phyloP scores from a whole-genome alignment of 2,329 filamentous ascomycete species.

The Aureobasidium musti region DNA sequence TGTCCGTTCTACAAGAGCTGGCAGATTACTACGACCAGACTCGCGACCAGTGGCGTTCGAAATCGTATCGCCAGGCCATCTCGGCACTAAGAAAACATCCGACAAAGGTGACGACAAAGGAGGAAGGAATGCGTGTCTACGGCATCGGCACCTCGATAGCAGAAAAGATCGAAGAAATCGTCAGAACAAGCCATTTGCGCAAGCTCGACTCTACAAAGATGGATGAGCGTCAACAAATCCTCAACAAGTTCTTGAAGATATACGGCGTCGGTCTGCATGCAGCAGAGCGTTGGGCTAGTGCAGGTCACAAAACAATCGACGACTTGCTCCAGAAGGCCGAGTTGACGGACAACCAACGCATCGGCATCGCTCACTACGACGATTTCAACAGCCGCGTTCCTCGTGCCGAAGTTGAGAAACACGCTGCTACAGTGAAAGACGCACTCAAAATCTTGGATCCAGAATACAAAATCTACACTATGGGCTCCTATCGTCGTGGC shows the following conservation, averaged over 20 bases:
- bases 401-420: conserved; percentile 69
- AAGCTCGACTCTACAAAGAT: conserved; percentile 69
- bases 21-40: conserved; percentile 71
- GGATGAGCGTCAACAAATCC: conserved; percentile 64
- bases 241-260: conserved; percentile 72
- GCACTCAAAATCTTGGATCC: conserved; percentile 63
- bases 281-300: conserved; percentile 73
- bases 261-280: conserved; percentile 74
- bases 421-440: conserved; percentile 65
- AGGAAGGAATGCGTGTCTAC: conserved; percentile 67
- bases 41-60: conserved; percentile 74
- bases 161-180: conserved; percentile 87
- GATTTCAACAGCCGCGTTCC: conserved; percentile 81
- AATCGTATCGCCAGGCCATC: conserved; percentile 76
- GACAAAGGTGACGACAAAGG: conserved; percentile 64
- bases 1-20: conserved; percentile 77
- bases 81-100: conserved; percentile 68
- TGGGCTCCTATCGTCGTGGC: conserved; percentile 84
- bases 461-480: conserved; percentile 68
- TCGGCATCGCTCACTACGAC: conserved; percentile 77
- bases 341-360: conserved; percentile 67
- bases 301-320: conserved; percentile 72
- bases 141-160: conserved; percentile 73
- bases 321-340: conserved; percentile 65
- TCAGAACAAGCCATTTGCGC: conserved; percentile 68